Evolutionary conservation across 371 early-diverging fungal genomes (phyloP).

Genomic region (Chytridium lagenaria): DNA sequence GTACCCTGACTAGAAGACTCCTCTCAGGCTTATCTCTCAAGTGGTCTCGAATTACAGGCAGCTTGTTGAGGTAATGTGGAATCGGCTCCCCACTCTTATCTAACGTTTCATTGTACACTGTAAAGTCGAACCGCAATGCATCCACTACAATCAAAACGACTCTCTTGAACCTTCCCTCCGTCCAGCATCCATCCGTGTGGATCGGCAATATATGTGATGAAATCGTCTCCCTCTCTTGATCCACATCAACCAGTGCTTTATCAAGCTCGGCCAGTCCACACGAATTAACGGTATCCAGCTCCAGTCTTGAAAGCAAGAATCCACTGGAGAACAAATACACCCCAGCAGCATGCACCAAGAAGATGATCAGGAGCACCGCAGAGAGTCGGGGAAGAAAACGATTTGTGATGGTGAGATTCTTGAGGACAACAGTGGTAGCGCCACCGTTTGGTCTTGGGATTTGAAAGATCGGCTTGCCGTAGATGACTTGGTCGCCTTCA

Average conservation of each 20-base stretch:
- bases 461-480: background rate
- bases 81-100: slow-evolving; percentile 36
- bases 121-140: slow-evolving; percentile 89
- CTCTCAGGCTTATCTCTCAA: slow-evolving; percentile 63
- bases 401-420: slow-evolving; percentile 13
- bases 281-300: slow-evolving; percentile 64
- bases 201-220: background rate
- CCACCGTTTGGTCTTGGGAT: background rate
- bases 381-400: slow-evolving; percentile 18
- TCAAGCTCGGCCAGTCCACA: slow-evolving; percentile 33
- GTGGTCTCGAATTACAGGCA: slow-evolving; percentile 71
- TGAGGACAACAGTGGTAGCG: slow-evolving; percentile 4
- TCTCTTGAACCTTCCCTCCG: slow-evolving; percentile 65
- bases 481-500: slow-evolving; percentile 6
- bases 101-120: slow-evolving; percentile 43
- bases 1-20: slow-evolving; percentile 77
- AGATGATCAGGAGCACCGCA: slow-evolving; percentile 17
- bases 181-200: slow-evolving; percentile 51
- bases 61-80: slow-evolving; percentile 74
- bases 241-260: background rate
- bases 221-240: background rate
- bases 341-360: slow-evolving; percentile 40
- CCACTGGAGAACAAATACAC: slow-evolving; percentile 81
- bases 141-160: slow-evolving; percentile 86
- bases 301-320: slow-evolving; percentile 80